These are phyloP conservation scores for Stemphylium vesicarium DNA, from an alignment of 2,329 filamentous ascomycete genomes.

Conservation along the genomic window DNA sequence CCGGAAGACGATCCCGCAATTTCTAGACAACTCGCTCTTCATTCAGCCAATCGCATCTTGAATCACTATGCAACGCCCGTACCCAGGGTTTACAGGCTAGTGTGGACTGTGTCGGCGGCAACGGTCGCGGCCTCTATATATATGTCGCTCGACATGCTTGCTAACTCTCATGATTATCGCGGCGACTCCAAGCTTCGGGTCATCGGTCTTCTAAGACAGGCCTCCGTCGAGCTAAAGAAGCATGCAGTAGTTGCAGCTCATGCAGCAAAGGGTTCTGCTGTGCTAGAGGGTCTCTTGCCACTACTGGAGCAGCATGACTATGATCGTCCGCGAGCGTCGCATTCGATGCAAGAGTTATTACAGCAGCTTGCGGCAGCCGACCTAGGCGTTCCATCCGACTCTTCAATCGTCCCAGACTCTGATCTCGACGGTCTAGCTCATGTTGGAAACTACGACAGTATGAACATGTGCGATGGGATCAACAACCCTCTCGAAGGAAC, in stretches of 20 bases:
- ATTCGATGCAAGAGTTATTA: constrained; percentile 12
- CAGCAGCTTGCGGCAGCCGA: constrained; percentile 11
- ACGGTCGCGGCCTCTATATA: constrained; percentile 15
- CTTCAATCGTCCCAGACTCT: neutral
- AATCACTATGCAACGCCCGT: constrained; percentile 10
- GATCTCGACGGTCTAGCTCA: neutral
- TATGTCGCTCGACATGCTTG: constrained; percentile 13
- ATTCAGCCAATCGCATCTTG: constrained; percentile 12
- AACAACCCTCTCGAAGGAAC: neutral
- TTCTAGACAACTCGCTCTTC: constrained; percentile 8
- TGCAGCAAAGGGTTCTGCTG: constrained; percentile 12
- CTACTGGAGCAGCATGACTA: constrained; percentile 8
- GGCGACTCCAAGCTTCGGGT: constrained; percentile 2
- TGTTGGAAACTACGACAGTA: neutral
- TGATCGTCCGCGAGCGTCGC: constrained; percentile 2
- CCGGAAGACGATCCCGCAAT: constrained; percentile 1
- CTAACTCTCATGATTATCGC: constrained; percentile 12
- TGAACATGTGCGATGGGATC: constrained; percentile 4
- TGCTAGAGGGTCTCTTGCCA: constrained; percentile 11
- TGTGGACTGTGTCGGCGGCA: constrained; percentile 17
- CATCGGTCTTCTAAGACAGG: constrained; percentile 6
- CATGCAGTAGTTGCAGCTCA: constrained; percentile 14
- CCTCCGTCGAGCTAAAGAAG: constrained; percentile 11
- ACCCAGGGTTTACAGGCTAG: constrained; percentile 14
- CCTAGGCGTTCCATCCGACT: neutral